phyloP scores from a whole-genome alignment of 2,329 filamentous ascomycete species.

The Aaosphaeria arxii region DNA sequence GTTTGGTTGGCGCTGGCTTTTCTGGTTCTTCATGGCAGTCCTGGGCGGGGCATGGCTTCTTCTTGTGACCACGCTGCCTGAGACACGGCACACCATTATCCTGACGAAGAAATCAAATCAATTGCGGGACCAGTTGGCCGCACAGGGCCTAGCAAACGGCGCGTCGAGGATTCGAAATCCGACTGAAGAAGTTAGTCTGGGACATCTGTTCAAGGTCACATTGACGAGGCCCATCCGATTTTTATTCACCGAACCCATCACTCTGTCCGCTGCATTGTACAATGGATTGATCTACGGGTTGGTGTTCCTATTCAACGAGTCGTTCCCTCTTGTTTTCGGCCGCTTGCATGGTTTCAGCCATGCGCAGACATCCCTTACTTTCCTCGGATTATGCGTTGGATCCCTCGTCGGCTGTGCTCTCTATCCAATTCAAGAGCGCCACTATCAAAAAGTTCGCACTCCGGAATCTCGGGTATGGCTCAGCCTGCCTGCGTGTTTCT shows the following conservation, averaged over 20 bases:
- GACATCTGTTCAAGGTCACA: conserved; percentile 11
- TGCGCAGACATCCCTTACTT: conserved; percentile 8
- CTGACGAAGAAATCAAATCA: conserved; percentile 58
- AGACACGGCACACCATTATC: conserved; percentile 27
- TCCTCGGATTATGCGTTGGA: conserved; percentile 19
- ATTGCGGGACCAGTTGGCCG: conserved; percentile 51
- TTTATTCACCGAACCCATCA: conserved; percentile 15
- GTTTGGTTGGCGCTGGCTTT: conserved; percentile 66
- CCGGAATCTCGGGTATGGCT: conserved; percentile 26
- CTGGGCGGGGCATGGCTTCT: conserved; percentile 54
- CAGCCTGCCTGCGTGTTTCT: conserved; percentile 5
- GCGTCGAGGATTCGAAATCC: conserved; percentile 6
- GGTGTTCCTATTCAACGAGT: conserved; percentile 14
- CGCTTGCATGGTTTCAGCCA: conserved; percentile 2
- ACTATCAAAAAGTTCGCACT: conserved; percentile 16
- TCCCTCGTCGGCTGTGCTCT: conserved; percentile 10
- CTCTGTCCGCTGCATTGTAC: conserved; percentile 8
- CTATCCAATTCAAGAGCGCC: conserved; percentile 14
- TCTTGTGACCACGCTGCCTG: conserved; percentile 21
- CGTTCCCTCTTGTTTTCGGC: conserved; percentile 13
- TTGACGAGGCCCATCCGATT: conserved; percentile 11
- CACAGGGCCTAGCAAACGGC: conserved; percentile 7
- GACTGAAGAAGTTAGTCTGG: conserved; percentile 2
- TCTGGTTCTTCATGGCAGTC: conserved; percentile 68
- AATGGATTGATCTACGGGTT: conserved; percentile 14